phyloP scores from a whole-genome alignment of 1,139 yeast genomes.

The Sugiyamaella paludigena region DNA sequence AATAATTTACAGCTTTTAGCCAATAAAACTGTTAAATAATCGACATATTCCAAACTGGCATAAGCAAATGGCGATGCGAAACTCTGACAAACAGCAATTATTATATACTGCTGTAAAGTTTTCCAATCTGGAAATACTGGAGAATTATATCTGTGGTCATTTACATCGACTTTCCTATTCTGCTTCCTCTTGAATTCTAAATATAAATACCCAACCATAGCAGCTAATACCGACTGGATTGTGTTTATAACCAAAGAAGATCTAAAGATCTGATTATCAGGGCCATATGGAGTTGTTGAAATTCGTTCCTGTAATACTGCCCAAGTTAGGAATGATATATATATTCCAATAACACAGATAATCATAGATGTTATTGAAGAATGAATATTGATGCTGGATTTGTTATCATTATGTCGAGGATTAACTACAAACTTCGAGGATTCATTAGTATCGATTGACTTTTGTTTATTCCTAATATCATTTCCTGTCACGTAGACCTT shows the following conservation, averaged over 20 bases:
- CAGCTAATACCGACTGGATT: slow-evolving; percentile 72
- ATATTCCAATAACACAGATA: slow-evolving; percentile 69
- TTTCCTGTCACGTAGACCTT: too few species aligned
- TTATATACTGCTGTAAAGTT: slow-evolving; percentile 45
- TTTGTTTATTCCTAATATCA: too few species aligned
- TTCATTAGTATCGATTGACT: too few species aligned
- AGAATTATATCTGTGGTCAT: slow-evolving; percentile 17
- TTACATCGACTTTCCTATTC: too few species aligned
- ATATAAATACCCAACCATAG: slow-evolving; percentile 63
- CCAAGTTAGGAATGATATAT: slow-evolving; percentile 86
- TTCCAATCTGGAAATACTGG: slow-evolving; percentile 33
- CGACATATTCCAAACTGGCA: slow-evolving; percentile 75
- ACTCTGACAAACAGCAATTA: slow-evolving; percentile 77
- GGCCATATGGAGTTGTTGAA: slow-evolving; percentile 73
- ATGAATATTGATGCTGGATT: background rate
- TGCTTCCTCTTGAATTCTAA: slow-evolving; percentile 41
- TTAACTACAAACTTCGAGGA: too few species aligned
- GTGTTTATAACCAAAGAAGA: slow-evolving; percentile 75
- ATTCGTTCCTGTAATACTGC: slow-evolving; percentile 87
- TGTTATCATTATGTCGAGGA: too few species aligned
- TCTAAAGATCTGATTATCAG: slow-evolving; percentile 55
- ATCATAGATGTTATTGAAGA: slow-evolving; percentile 36
- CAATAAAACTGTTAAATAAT: slow-evolving; percentile 75
- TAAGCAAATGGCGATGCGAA: slow-evolving; percentile 79
- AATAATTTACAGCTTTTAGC: slow-evolving; percentile 92